A percentile compares a stretch with the other conserved stretches of the same genome.
Evolutionary conservation across 768 basidiomycete genomes (phyloP).

Genomic region (Lactarius pseudohatsudake): DNA sequence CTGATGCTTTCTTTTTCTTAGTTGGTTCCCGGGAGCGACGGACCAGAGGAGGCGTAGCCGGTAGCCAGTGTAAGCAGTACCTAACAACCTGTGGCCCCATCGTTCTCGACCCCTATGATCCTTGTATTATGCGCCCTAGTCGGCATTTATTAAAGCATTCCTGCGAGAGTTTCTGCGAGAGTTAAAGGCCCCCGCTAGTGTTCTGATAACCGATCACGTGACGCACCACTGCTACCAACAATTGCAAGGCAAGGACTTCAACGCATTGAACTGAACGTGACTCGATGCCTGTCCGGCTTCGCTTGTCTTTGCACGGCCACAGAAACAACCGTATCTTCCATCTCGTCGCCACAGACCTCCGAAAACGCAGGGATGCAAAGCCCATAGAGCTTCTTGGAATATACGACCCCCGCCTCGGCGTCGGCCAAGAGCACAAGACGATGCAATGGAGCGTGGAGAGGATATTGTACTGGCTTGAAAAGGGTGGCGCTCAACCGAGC

Average conservation of each 20-base stretch:
- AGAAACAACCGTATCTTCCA: conserved; percentile 78
- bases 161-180: too few relatives aligned
- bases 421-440: conserved; percentile 58
- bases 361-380: conserved; percentile 72
- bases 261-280: background rate
- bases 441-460: conserved; percentile 90
- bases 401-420: conserved; percentile 68
- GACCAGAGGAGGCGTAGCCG: conserved; percentile 45
- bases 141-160: background rate
- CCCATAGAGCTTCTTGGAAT: conserved; percentile 87
- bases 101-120: background rate
- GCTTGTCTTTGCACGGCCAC: conserved; percentile 79
- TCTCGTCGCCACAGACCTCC: conserved; percentile 77
- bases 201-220: background rate
- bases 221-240: background rate
- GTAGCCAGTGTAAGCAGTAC: background rate
- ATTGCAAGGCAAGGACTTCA: background rate
- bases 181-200: background rate
- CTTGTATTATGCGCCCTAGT: background rate
- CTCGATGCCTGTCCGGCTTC: conserved; percentile 80
- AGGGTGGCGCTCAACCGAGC: conserved; percentile 75
- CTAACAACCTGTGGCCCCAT: background rate
- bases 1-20: conserved; percentile 32
- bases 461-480: conserved; percentile 84
- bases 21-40: conserved; percentile 72